phyloP scores from a whole-genome alignment of 2,329 filamentous ascomycete species.

The Colletotrichum sp. region DNA sequence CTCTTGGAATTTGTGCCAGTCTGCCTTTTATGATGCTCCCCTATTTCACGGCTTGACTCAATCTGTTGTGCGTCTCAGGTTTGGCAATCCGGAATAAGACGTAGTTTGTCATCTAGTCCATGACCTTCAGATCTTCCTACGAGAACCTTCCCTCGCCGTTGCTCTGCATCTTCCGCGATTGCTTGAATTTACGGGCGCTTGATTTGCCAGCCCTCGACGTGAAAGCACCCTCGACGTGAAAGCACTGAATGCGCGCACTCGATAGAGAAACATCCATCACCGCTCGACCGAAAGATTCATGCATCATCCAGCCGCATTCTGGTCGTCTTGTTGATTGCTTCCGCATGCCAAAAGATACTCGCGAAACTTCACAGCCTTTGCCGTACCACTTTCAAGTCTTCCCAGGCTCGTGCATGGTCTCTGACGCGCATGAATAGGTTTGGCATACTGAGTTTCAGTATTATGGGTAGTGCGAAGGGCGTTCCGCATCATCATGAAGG shows the following conservation, averaged over 20 bases:
- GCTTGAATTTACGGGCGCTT: background rate
- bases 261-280: background rate
- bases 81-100: background rate
- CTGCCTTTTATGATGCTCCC: background rate
- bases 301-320: background rate
- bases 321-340: background rate
- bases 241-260: background rate
- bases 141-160: background rate
- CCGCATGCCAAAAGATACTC: background rate
- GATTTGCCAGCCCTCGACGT: background rate
- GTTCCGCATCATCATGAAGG: background rate
- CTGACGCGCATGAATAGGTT: rapidly evolving
- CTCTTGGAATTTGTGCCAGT: background rate
- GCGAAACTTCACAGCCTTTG: background rate
- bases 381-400: background rate
- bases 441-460: background rate
- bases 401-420: background rate
- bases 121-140: rapidly evolving
- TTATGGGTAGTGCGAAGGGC: background rate
- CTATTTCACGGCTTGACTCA: background rate
- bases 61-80: background rate
- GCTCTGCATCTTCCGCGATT: background rate
- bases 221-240: background rate
- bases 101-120: background rate
- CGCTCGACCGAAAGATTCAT: background rate